Percentiles rank a stretch among this genome's conserved stretches.
Conservation (phyloP, 1,284 basidiomycete species). For the Trichosporon inkin region DNA sequence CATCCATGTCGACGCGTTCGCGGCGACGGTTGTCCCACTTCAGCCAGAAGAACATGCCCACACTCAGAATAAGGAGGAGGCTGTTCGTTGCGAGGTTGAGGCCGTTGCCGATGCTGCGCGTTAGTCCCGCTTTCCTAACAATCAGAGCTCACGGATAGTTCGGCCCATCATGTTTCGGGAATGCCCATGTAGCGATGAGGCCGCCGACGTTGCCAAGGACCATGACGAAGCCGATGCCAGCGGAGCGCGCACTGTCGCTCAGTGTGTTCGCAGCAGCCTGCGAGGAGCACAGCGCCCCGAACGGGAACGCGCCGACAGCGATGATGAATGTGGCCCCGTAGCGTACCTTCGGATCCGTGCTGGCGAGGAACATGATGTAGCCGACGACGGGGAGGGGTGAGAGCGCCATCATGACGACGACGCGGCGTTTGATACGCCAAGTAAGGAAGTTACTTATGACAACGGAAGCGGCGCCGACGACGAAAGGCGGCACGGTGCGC, state of each 20-base stretch:
- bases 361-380: conserved; percentile 35
- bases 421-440: not conserved
- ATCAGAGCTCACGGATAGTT: conserved; percentile 17
- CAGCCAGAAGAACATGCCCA: conserved; percentile 14
- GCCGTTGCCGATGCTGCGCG: conserved; percentile 21
- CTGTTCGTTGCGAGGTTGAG: conserved; percentile 18
- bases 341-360: not conserved
- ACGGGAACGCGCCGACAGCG: conserved; percentile 9
- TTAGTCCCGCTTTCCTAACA: not conserved
- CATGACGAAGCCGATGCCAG: not conserved
- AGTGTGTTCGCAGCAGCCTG: conserved; percentile 15
- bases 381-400: conserved; percentile 38
- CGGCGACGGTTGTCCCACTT: conserved; percentile 19
- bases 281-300: conserved; percentile 6
- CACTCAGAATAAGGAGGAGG: conserved; percentile 12
- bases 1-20: conserved; percentile 11
- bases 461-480: conserved; percentile 35
- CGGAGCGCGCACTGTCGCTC: conserved; percentile 8
- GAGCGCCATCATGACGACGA: conserved; percentile 19
- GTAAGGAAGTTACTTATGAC: not conserved
- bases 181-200: conserved; percentile 9
- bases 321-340: conserved; percentile 16
- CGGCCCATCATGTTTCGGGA: conserved; percentile 4
- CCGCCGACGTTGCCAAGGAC: conserved; percentile 14
- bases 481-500: conserved; percentile 45